Base-by-base conservation (phyloP, 192 early-diverging fungal genomes). In the Coemansia sp. region DNA sequence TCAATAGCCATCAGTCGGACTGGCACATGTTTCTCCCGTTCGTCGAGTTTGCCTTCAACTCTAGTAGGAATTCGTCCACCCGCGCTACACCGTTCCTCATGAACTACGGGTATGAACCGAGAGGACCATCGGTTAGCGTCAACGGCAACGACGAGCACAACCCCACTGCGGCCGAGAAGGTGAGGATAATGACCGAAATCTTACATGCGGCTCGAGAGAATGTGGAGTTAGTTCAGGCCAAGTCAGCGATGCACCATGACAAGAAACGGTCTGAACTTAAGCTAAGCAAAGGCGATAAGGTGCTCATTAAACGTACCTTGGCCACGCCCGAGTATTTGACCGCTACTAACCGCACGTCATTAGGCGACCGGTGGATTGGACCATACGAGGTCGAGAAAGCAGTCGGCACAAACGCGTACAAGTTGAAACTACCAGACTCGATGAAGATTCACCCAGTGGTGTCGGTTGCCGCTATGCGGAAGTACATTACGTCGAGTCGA, bases 31-130 rank as follows among this genome's bases (percentile, higher is more conserved):
- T 55, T 16, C 14, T 71, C 9, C 35, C 61, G 5, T 24, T 38
- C 5, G 69, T 34, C 9, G 43, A 71, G 16, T 59, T 53, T 10
- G 68, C 68, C 1, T 70, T 24, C 53, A 66, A 66, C 23, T 35
- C 34, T 21, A 21, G 26, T 16, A n/a, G 18, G 10, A 70, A 63
- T 31, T 28, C 6, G 0, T 57, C 60, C 5, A 70, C 69, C 16
- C 51, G 24, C 31, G 16, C 13, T 14, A 26, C 38, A 3, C 62
- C 69, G 23, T 63, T 63, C 36, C 45, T 24, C 11, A 20, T 51
- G 16, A 57, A 63, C 16, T 63, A 63, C 24, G 53, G 61, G 21
- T 70, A 34, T 33, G 38, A 62, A 38, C 68, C 8, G 9, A 5
- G 9, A 38, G 37, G 37, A 8, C 37, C 37, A 38, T 38, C 37